Percentiles rank a stretch among this genome's conserved stretches.
Conservation (phyloP, 2,329 filamentous ascomycete species). For the Saccharata proteae region DNA sequence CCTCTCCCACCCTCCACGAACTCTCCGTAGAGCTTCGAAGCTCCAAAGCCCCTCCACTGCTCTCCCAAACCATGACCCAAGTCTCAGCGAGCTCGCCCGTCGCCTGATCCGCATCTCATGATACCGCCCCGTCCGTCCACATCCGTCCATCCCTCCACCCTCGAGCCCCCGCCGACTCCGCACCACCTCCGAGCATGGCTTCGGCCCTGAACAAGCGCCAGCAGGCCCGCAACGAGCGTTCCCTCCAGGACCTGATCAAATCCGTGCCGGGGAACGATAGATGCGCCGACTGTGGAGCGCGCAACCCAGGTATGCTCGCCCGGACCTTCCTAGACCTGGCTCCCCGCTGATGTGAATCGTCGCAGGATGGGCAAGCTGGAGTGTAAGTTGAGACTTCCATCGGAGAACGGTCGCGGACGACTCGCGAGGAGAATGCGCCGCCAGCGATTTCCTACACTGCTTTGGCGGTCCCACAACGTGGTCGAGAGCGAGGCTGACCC, state of each 20-base stretch:
- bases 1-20: too few relatives aligned
- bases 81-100: too few relatives aligned
- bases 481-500: conserved; percentile 7
- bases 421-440: neutral
- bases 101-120: too few relatives aligned
- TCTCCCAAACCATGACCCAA: too few relatives aligned
- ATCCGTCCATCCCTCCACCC: conserved; percentile 7
- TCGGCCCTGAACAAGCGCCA: conserved; percentile 81
- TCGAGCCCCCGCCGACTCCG: conserved; percentile 5
- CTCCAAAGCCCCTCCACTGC: too few relatives aligned
- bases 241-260: conserved; percentile 79
- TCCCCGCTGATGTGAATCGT: conserved; percentile 3
- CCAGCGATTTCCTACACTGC: neutral
- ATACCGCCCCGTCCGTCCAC: neutral
- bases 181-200: conserved; percentile 43
- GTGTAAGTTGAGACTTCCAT: conserved; percentile 45
- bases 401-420: too few relatives aligned
- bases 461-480: conserved; percentile 1
- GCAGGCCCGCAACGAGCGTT: conserved; percentile 91
- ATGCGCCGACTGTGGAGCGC: conserved; percentile 85
- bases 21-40: too few relatives aligned
- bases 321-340: conserved; percentile 3
- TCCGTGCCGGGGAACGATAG: conserved; percentile 76
- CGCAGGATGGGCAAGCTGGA: conserved; percentile 91
- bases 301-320: conserved; percentile 67